A percentile compares a stretch with the other conserved stretches of the same genome.
Conservation (phyloP, 1,284 basidiomycete genomes). For the Pseudomicrostroma phylloplanum region DNA sequence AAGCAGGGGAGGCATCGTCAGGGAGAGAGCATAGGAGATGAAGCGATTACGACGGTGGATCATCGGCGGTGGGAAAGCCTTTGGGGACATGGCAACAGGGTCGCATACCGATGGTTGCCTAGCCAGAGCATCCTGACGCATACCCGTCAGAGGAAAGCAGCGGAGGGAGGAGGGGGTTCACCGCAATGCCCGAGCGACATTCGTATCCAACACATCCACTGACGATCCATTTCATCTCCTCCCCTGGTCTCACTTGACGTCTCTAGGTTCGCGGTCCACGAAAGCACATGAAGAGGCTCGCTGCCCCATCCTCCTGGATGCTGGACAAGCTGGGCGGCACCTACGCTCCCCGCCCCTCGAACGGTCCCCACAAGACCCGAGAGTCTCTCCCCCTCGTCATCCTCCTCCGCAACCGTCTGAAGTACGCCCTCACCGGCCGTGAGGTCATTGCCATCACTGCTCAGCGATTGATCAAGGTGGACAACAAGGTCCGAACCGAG, state of each 20-base stretch:
- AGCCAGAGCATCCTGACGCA: too few relatives aligned
- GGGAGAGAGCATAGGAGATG: too few relatives aligned
- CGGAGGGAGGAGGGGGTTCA: too few relatives aligned
- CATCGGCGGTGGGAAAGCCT: too few relatives aligned
- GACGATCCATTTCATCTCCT: neutral
- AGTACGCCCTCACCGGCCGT: constrained; percentile 93
- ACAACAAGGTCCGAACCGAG: constrained; percentile 97
- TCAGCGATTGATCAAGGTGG: constrained; percentile 96
- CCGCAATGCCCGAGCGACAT: too few relatives aligned
- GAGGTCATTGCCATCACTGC: constrained; percentile 93
- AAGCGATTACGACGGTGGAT: too few relatives aligned
- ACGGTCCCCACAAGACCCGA: constrained; percentile 97
- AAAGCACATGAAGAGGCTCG: constrained; percentile 98
- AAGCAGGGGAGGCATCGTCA: too few relatives aligned
- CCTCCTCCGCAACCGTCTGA: constrained; percentile 97
- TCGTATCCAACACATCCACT: too few relatives aligned
- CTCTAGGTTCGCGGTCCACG: constrained; percentile 71
- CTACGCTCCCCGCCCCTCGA: constrained; percentile 91
- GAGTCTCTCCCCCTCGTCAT: constrained; percentile 69
- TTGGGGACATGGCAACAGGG: too few relatives aligned
- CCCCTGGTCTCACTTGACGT: neutral
- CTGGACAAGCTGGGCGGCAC: constrained; percentile 97
- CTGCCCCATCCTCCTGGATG: constrained; percentile 99
- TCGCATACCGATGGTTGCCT: too few relatives aligned
- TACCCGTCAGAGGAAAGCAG: too few relatives aligned